phyloP scores from a whole-genome alignment of 192 early-diverging fungal species.

The Linderina pennispora region DNA sequence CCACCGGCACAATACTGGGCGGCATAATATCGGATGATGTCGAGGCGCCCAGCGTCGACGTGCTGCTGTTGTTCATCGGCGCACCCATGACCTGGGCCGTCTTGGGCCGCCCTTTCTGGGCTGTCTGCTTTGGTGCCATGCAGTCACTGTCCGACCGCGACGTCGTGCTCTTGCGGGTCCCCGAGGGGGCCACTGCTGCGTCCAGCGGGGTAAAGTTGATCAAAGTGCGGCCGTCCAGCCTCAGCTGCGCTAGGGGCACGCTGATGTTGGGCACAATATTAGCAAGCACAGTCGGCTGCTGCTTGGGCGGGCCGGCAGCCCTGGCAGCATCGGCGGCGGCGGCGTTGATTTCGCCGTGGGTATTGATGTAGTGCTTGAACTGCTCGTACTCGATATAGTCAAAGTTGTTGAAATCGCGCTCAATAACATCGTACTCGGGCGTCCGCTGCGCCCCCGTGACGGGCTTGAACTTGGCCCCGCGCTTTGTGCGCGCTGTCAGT shows the following conservation, averaged over 20 bases:
- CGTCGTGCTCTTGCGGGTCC: background rate
- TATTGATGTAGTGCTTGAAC: constrained; percentile 33
- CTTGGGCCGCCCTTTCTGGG: background rate
- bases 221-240: constrained; percentile 10
- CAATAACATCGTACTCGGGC: too few relatives aligned
- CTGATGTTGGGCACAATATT: background rate
- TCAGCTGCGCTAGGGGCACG: constrained; percentile 12
- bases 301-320: background rate
- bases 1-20: constrained; percentile 14
- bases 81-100: background rate
- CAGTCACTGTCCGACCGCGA: background rate
- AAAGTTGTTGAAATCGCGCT: constrained; percentile 67
- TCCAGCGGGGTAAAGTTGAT: background rate
- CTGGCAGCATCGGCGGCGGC: constrained; percentile 1
- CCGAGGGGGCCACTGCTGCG: background rate
- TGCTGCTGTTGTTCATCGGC: background rate
- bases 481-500: too few relatives aligned
- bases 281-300: background rate
- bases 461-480: too few relatives aligned
- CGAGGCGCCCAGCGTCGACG: constrained; percentile 1
- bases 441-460: too few relatives aligned
- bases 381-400: constrained; percentile 68
- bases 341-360: constrained; percentile 4
- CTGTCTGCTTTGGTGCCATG: background rate
- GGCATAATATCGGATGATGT: background rate